Conservation (phyloP, 768 basidiomycete species). For the Galerina marginata region DNA sequence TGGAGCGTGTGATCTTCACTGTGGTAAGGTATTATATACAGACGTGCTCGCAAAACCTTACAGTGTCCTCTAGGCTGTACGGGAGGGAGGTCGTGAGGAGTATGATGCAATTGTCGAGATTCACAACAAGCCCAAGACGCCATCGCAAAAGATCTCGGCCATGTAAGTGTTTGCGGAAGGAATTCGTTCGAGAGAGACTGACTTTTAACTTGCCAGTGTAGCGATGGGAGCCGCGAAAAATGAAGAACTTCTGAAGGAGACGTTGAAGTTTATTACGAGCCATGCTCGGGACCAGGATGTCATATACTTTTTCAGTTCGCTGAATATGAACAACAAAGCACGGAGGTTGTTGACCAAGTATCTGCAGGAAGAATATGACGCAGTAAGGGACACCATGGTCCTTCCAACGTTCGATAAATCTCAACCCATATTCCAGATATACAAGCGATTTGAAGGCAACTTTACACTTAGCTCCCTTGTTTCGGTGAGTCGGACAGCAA, state of each 20-base stretch:
- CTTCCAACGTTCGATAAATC: not conserved
- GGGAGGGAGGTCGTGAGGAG: constrained; percentile 74
- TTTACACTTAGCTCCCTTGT: constrained; percentile 60
- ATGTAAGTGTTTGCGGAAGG: constrained; percentile 52
- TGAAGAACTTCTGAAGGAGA: constrained; percentile 59
- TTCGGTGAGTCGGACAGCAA: constrained; percentile 44
- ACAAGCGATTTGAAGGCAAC: constrained; percentile 74
- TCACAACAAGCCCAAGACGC: constrained; percentile 74
- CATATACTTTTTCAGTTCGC: constrained; percentile 64
- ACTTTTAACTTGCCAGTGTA: constrained; percentile 41
- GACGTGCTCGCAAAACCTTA: not conserved
- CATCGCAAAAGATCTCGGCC: constrained; percentile 72
- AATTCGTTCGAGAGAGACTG: not conserved
- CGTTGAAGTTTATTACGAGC: constrained; percentile 61
- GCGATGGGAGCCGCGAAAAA: constrained; percentile 71
- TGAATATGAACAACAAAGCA: constrained; percentile 59
- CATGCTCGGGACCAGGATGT: constrained; percentile 67
- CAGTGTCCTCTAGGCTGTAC: constrained; percentile 57
- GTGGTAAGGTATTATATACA: constrained; percentile 43
- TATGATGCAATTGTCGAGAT: constrained; percentile 75
- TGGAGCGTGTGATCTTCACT: constrained; percentile 61
- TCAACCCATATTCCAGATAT: constrained; percentile 44
- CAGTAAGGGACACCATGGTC: constrained; percentile 44
- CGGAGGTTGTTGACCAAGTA: constrained; percentile 61
- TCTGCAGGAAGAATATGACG: constrained; percentile 73